These are phyloP conservation scores for Fragilaria radians DNA, from an alignment of 108 stramenopile species.

Conservation along the genomic window DNA sequence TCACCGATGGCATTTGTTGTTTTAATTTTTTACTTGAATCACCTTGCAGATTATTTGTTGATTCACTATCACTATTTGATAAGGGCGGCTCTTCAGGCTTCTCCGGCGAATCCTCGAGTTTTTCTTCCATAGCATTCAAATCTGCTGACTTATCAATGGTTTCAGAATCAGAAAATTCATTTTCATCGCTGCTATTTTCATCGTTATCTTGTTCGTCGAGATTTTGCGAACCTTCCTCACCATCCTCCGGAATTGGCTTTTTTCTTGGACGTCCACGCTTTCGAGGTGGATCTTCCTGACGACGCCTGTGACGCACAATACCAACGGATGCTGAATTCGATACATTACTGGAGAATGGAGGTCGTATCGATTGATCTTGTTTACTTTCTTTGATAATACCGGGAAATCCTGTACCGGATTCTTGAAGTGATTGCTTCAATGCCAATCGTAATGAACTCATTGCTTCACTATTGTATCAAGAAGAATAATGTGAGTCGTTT, in stretches of 20 bases:
- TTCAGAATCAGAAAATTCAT: constrained; percentile 31
- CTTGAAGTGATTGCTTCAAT: constrained; percentile 77
- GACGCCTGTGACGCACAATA: no score
- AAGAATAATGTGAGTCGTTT: no score
- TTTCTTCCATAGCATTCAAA: constrained; percentile 14
- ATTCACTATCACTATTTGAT: no score
- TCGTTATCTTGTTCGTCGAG: constrained; percentile 12
- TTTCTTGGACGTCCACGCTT: constrained; percentile 43
- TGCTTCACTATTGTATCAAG: no score
- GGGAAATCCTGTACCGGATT: no score
- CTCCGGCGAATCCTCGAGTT: not conserved
- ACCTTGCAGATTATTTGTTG: no score
- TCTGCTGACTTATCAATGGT: constrained; percentile 30
- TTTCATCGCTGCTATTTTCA: constrained; percentile 13
- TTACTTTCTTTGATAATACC: no score
- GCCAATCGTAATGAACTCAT: constrained; percentile 86
- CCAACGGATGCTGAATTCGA: no score
- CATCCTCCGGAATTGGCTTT: constrained; percentile 10
- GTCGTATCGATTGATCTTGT: no score
- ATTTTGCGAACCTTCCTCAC: not conserved
- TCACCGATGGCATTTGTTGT: no score
- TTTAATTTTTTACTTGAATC: no score
- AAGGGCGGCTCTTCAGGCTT: not conserved
- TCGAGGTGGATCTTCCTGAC: constrained; percentile 7
- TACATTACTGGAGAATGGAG: no score